Evolutionary conservation across 2,329 filamentous ascomycete genomes (phyloP), one percentile per base, ranked within the genome.

Genomic region (Beauveria asiatica): DNA sequence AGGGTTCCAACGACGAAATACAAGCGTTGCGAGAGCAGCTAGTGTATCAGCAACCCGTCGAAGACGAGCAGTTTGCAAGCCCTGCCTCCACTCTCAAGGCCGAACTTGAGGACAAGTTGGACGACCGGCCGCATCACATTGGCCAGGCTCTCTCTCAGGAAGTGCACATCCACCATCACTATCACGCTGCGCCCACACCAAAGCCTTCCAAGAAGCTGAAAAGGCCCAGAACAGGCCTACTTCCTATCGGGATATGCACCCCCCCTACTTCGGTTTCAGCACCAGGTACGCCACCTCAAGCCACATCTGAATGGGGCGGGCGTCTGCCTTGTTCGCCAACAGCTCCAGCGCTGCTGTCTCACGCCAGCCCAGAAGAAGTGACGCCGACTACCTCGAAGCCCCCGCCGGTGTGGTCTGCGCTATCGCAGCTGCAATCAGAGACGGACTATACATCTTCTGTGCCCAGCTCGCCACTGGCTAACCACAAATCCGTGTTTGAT

Each of bases 161-260:
- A 67, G 76, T 97, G 16, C 93, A 97, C 67, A 89, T 97, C 50
- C 93, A 97, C 69, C 92, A 97, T 68, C 93, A 97, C 70, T 96
- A 96, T 69, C 92, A 97, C 65, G 83, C 87, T 11, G 76, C 85
- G 1, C 75, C 81, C 57, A 86, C 85, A 70, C 30, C 57, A 25
- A 78, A 81, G 21, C 85, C 89, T 61, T 69, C 72, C 17, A 82
- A 83, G 65, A 85, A 85, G 62, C 77, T 83, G 9, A 90, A 85
- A 75, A 95, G 90, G 75, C 88, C 87, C 76, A 85, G 89, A 2
- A 82, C 84, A 37, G 80, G 83, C 23, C 75, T 90, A 10, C 82
- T 81, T 13, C 77, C 85, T 0, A 5, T 59, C 9, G 80, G 81
- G 33, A 72, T 87, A 17, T 82, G 91, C 55, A 84, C 85, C 8